Base-by-base conservation (phyloP, 345 rosid genomes). In the Pistacia vera region DNA sequence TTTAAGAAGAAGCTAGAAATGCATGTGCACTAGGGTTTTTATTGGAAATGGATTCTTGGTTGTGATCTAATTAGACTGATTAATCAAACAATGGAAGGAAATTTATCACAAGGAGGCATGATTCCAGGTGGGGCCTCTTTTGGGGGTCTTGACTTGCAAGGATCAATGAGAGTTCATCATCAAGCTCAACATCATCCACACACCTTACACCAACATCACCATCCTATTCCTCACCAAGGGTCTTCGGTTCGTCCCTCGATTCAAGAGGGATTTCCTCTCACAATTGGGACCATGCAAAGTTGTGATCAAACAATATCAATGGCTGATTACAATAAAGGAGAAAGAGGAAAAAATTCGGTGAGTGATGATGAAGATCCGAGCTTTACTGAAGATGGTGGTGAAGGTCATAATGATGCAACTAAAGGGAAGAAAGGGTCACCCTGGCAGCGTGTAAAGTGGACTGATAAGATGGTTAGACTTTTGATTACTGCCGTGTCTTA, bases 391-490 rank as follows among this genome's bases (percentile, higher is more conserved):
- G 98, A 93, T 48, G 91, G 97, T 67, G 85, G 68, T 63, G 95
- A 87, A 68, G 85, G 84, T 51, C 90, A 78, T 38, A 85, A 83
- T 72, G 94, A 92, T 35, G 76, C 72, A 30, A 77, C 68, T 67
- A 88, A 80, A 75, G 88, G 92, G 61, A 81, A 81, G 79, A 93
- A 91, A 74, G 96, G 87, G 30, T 88, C 90, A 20, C 93, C 90
- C 12, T 95, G 99, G 99, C 97, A 92, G 63, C 83, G 99, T 59
- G 97, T 95, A 63, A 95, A 95, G 79, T 95, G 99, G 98, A 86
- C 93, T 66, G 99, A 92, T 85, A 90, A 87, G 84, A 95, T 93
- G 99, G 97, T 95, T 71, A 92, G 84, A 86, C 88, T 93, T 59
- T 82, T 95, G 85, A 95, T 93, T 25, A 93, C 96, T 35, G 97